A percentile compares a stretch with the other conserved stretches of the same genome.
phyloP scores from a whole-genome alignment of 108 stramenopile genomes.

The Asterionellopsis glacialis region DNA sequence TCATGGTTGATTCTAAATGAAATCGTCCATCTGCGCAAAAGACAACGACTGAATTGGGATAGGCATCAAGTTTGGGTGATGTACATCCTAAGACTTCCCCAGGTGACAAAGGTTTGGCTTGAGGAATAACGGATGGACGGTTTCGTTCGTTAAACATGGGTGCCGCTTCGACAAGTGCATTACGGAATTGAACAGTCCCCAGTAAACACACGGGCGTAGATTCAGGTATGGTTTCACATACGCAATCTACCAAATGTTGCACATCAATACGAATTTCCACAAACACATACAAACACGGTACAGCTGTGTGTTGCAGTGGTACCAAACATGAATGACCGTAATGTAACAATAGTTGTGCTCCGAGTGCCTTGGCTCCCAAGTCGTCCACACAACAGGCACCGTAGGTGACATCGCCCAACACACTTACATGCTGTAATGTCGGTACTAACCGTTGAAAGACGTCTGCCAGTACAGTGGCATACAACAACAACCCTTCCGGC shows the following conservation, averaged over 20 bases:
- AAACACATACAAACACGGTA: conserved; percentile 95
- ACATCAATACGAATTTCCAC: conserved; percentile 96
- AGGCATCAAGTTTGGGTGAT: conserved; percentile 59
- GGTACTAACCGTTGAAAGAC: conserved; percentile 78
- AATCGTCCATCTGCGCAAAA: conserved; percentile 99
- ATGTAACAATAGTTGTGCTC: conserved; percentile 90
- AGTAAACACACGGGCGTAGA: conserved; percentile 33
- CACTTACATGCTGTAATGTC: conserved; percentile 45
- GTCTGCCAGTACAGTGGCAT: conserved; percentile 91
- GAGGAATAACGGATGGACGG: conserved; percentile 53
- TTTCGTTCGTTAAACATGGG: conserved; percentile 29
- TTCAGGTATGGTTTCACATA: conserved; percentile 43
- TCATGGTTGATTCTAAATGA: conserved; percentile 97
- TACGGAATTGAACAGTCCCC: conserved; percentile 87
- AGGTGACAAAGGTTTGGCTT: conserved; percentile 87
- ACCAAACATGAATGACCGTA: conserved; percentile 98
- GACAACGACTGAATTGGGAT: conserved; percentile 49
- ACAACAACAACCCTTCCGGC: conserved; percentile 96
- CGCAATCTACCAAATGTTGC: conserved; percentile 78
- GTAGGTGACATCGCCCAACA: conserved; percentile 98
- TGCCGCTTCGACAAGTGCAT: conserved; percentile 77
- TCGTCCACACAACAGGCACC: conserved; percentile 99
- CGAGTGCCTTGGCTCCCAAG: conserved; percentile 84
- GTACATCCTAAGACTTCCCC: conserved; percentile 99
- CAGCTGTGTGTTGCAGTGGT: conserved; percentile 82